phyloP scores from a whole-genome alignment of 768 basidiomycete genomes.

The Pleurotus cornucopiae region DNA sequence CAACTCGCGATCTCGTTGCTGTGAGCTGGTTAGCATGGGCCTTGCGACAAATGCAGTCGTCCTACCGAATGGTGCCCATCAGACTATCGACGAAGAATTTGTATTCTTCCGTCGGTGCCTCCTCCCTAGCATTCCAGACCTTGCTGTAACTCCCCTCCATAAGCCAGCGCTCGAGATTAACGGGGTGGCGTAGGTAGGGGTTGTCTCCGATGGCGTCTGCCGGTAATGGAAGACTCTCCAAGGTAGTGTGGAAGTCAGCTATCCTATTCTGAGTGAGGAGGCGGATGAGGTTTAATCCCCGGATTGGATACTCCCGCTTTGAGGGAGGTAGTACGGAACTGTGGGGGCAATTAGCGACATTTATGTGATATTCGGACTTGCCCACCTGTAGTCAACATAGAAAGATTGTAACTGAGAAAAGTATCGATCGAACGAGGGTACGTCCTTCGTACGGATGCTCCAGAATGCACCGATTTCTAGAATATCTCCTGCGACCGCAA shows the following conservation, averaged over 20 bases:
- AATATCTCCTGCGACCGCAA: slow-evolving; percentile 65
- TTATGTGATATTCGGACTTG: slow-evolving; percentile 1
- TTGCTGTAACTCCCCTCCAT: slow-evolving; percentile 99
- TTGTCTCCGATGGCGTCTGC: slow-evolving; percentile 66
- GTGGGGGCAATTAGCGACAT: slow-evolving; percentile 1
- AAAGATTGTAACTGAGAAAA: slow-evolving; percentile 88
- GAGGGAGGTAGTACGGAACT: slow-evolving; percentile 79
- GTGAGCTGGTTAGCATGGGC: neutral
- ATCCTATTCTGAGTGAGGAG: slow-evolving; percentile 94
- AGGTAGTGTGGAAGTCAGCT: slow-evolving; percentile 94
- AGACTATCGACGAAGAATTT: slow-evolving; percentile 90
- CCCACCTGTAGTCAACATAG: slow-evolving; percentile 79
- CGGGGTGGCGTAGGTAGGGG: slow-evolving; percentile 77
- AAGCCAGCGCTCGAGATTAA: slow-evolving; percentile 92
- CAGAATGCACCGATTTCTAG: slow-evolving; percentile 95
- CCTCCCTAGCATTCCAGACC: slow-evolving; percentile 92
- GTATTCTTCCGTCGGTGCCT: slow-evolving; percentile 92
- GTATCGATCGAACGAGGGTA: slow-evolving; percentile 93
- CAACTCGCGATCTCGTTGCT: slow-evolving; percentile 98
- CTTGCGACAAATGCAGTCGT: slow-evolving; percentile 3
- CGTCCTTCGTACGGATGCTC: slow-evolving; percentile 84
- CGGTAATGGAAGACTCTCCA: slow-evolving; percentile 80
- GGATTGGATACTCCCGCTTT: slow-evolving; percentile 80
- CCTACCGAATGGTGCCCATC: slow-evolving; percentile 90
- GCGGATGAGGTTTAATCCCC: slow-evolving; percentile 91